Evolutionary conservation across 2,329 filamentous ascomycete species (phyloP), one percentile per base, ranked within the genome.

Genomic region (Periconia digitata): DNA sequence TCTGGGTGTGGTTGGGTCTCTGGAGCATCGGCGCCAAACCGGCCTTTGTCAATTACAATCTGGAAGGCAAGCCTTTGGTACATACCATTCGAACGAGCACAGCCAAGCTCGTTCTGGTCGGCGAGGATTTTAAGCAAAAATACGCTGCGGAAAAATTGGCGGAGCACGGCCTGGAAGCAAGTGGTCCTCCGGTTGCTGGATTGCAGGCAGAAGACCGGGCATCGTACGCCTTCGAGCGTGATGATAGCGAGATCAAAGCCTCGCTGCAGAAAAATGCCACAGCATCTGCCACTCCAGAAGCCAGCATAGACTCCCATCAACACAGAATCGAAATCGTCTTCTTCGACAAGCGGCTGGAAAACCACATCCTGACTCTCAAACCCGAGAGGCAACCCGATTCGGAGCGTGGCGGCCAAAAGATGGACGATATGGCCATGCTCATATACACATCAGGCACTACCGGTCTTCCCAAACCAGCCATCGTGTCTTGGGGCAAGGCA

Each of bases 31-130:
- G 70, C 4, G 69, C 67, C 40, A 67, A 64, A 49, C 69, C 70
- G 2, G 67, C 68, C 0, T 72, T 72, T 46, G 63, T 73, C 55
- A 73, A 73, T 47, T 71, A 70, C 47, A 72, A 72, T 46, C 43
- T 72, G 39, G 66, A 62, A 1, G 69, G 65, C n/a, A 63, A 64
- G 52, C 55, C 66, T 12, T 53, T 73, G 35, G 47, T 71, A 2
- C 70, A 73, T 53, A 89, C 85, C 45, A 63, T 89, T 29, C 77
- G 75, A 50, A 76, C 86, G 44, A 81, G 80, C 41, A 76, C 76
- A 3, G 76, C 82, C 3, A 77, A 72, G 36, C 50, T 87, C 32
- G 62, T 88, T 3, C 62, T 88, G 1, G 79, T 85, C 8, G 85
- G 86, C 48, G 76, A 79, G 1, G 76, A 83, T 8, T 53, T 51